Evolutionary conservation across 2,329 filamentous ascomycete species (phyloP), one percentile per base, ranked within the genome.

Genomic region (Teratosphaeria pseudoeucalypti): DNA sequence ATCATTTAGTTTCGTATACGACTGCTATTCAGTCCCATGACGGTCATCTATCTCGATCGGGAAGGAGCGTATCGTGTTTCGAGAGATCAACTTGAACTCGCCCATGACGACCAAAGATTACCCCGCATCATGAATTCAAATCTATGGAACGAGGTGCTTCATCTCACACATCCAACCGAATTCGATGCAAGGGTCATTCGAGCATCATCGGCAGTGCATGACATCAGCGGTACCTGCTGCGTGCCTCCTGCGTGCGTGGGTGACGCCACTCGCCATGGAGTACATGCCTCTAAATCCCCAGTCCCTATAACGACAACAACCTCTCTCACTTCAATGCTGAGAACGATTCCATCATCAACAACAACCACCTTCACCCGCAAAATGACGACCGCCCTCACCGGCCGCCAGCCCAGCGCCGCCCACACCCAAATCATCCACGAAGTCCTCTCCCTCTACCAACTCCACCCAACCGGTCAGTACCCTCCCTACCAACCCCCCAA

Each of bases 371-470:
- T 49, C 6, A 16, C 9, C 9, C 43, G 43, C 43, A 49, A 49
- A 16, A 49, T 49, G 16, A 32, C 7, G 29, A 49, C 43, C 6
- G 9, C 43, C n/a, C 43, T 49, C 6, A 19, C 43, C n/a, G 43
- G 43, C 16, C 57, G 61, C 54, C 60, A 65, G 61, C 62, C 62
- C 16, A 64, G 56, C 54, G 57, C 61, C 32, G 52, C 57, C 9
- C 63, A 66, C 52, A 58, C 61, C 11, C 61, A 67, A 55, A 66
- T 68, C 58, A 61, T 23, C 23, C 23, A 67, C 27, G 63, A 67
- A 32, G 64, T 68, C 54, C 62, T 68, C 12, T 61, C 64, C 1
- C 62, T 68, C 2, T 68, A 68, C 57, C 65, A 67, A 52, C 43
- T 58, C 43, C 63, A 67, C 6, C 67, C 66, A 1, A 37, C 47